Evolutionary conservation across 2,329 filamentous ascomycete genomes (phyloP), one percentile per base, ranked within the genome.

Genomic region (Albifimbria verrucaria): DNA sequence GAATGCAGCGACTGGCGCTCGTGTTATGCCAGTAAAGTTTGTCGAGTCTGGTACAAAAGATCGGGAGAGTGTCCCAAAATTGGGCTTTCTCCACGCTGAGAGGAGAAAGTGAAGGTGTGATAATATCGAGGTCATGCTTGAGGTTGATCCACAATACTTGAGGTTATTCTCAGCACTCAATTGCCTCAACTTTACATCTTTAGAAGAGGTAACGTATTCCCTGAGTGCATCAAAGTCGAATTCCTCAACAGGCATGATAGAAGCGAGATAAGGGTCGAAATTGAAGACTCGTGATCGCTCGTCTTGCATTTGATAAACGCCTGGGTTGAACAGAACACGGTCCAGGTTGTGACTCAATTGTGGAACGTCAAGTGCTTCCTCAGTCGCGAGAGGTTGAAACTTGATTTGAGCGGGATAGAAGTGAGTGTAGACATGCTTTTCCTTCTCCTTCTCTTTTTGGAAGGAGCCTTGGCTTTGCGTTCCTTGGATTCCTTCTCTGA

Each of bases 71-170:
- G 82, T 83, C 0, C 72, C 69, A 17, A 83, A 73, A 55, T 90
- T 88, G 55, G 96, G 77, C 2, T 77, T 75, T 50, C 95, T 85
- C 88, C 91, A 97, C 7, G 80, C 75, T 1, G 93, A 97, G 10
- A 99, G 78, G 3, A 99, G 80, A 64, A 86, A 97, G 68, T 99
- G 94, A 65, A 99, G 96, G 63, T 99, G 95, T 2, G 88, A 82
- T 44, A 99, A 77, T 49, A 89, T 85, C 2, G 86, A 78, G 1
- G 93, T 96, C 92, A 97, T 96, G 72, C 93, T 97, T 2, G 94
- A 99, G 1, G 94, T 97, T 12, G 94, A 99, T 10, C 94, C 94
- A 11, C 92, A 87, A 66, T 95, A 99, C 65, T 89, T 95, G 68
- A 86, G 91, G 12, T 78, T 73, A 55, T 89, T 72, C 51, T 84